phyloP scores from a whole-genome alignment of 1,139 yeast genomes.

The Hyphopichia burtonii region DNA sequence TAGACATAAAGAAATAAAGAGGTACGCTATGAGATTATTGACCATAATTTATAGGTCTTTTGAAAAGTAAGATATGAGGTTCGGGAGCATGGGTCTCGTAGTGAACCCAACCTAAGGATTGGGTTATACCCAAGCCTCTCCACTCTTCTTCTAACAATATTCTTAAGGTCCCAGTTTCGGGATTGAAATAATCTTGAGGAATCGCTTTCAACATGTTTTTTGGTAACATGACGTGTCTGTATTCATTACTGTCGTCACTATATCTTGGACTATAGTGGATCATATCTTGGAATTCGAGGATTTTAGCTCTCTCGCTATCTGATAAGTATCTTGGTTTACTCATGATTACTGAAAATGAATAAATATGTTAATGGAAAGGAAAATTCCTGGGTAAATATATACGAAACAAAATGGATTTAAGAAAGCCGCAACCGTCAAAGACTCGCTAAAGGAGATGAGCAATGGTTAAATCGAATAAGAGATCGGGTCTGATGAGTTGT shows the following conservation, averaged over 20 bases:
- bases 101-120: conserved; percentile 97
- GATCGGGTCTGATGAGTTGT: too few species aligned
- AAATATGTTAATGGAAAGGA: too few species aligned
- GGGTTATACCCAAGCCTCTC: conserved; percentile 98
- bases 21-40: too few species aligned
- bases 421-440: too few species aligned
- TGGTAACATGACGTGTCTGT: conserved; percentile 94
- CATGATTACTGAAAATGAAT: conserved; percentile 15
- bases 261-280: conserved; percentile 93
- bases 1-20: background rate
- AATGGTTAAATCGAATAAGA: too few species aligned
- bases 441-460: too few species aligned
- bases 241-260: conserved; percentile 85
- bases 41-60: conserved; percentile 52
- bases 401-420: too few species aligned
- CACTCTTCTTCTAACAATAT: conserved; percentile 94
- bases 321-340: conserved; percentile 66
- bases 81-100: conserved; percentile 98
- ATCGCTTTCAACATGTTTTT: conserved; percentile 92
- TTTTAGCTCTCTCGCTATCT: conserved; percentile 80
- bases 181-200: conserved; percentile 94
- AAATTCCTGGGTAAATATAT: too few species aligned
- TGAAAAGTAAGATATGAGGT: conserved; percentile 92
- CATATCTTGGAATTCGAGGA: conserved; percentile 88
- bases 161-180: conserved; percentile 91